Conservation (phyloP, 306 rosid genomes). For the barrel medic (Medicago truncatula) region DNA sequence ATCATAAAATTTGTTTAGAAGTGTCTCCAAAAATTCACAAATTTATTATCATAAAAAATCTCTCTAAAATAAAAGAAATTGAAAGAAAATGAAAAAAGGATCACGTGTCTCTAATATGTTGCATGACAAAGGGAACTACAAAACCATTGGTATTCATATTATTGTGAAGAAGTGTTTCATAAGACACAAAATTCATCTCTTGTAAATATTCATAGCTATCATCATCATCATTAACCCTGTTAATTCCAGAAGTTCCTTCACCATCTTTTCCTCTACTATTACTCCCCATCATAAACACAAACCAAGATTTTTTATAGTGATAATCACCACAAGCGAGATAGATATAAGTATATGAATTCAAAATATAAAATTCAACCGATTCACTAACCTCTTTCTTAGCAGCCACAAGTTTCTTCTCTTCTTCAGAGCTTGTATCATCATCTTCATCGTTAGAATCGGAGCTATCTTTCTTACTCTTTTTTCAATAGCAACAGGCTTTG, state of each 20-base stretch:
- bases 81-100: not conserved
- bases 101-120: conserved; percentile 49
- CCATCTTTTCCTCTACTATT: conserved; percentile 44
- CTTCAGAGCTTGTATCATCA: conserved; percentile 62
- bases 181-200: conserved; percentile 40
- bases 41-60: not conserved
- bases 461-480: conserved; percentile 47
- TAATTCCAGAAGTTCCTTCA: conserved; percentile 58
- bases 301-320: conserved; percentile 22
- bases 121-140: conserved; percentile 33
- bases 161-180: conserved; percentile 11
- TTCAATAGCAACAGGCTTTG: conserved; percentile 43
- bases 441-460: conserved; percentile 66
- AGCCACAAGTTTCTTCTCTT: conserved; percentile 37
- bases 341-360: too few relatives aligned
- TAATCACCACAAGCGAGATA: too few relatives aligned
- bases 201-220: conserved; percentile 33
- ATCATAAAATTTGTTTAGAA: too few relatives aligned
- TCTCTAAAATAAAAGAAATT: not conserved
- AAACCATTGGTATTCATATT: conserved; percentile 3
- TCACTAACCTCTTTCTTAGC: conserved; percentile 43
- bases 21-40: too few relatives aligned
- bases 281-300: conserved; percentile 55
- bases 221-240: conserved; percentile 43
- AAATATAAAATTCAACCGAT: too few relatives aligned